Evolutionary conservation across 176 grass and related monocot genomes (phyloP), one percentile per base, ranked within the genome.

Genomic region (Oryza nivara): DNA sequence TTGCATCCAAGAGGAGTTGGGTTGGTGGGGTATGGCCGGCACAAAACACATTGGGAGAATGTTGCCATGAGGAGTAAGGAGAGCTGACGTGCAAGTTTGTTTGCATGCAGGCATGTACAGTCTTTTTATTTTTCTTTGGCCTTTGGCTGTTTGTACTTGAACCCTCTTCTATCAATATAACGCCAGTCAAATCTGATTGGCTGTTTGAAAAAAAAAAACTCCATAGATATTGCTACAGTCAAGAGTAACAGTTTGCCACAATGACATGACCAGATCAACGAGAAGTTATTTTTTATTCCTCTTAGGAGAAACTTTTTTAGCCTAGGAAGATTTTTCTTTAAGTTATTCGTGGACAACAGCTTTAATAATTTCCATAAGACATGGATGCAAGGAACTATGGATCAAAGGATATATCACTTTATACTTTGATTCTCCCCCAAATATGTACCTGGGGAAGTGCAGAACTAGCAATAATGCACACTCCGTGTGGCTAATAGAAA

Each of bases 401-500:
- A 86, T 74, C 20, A 0, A 74, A 70, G 74, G 82, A 87, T 81
- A 80, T 87, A 80, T 86, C 73, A 54, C 84, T 83, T 84, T 80
- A 87, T 78, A 87, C 70, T 75, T 86, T 87, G 75, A 90, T 83
- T 83, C 89, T 75, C 16, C 35, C 35, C 71, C 40, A 87, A 79
- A 87, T 87, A 90, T 83, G 63, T 90, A 83, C 84, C 81, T 82
- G 64, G 85, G 89, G 75, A 80, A 49, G 89, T 65, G 80, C 75
- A 87, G 77, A 90, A 79, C 84, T 79, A 74, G 75, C 70, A 90
- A 69, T 83, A 68, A 75, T 84, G 70, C 84, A 90, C 75, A 87
- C 80, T 87, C 86, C 64, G 52, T 87, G 89, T 84, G 84, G 88
- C 75, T 75, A 90, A 80, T 64, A 83, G 75, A 90, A 87, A 84